phyloP scores from a whole-genome alignment of 148 eudicot species.

The Fallopia convolvulus region DNA sequence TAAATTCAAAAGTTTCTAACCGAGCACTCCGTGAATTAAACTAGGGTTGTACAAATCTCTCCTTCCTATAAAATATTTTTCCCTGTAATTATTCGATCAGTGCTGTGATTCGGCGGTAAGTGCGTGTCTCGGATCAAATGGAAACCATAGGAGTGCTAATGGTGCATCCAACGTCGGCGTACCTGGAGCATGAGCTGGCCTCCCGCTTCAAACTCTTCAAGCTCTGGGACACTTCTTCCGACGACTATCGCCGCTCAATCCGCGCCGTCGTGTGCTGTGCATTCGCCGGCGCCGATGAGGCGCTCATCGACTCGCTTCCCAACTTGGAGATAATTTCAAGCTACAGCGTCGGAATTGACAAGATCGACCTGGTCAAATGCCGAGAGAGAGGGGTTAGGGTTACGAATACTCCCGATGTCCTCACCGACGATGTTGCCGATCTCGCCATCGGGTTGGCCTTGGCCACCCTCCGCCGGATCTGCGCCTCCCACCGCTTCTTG shows the following conservation, averaged over 20 bases:
- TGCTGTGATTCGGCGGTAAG: no score
- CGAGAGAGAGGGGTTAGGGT: slow-evolving; percentile 8
- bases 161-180: slow-evolving; percentile 30
- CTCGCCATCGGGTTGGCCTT: slow-evolving; percentile 29
- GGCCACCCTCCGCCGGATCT: slow-evolving; percentile 42
- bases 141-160: slow-evolving; percentile 35
- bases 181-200: slow-evolving; percentile 33
- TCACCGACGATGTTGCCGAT: slow-evolving; percentile 71
- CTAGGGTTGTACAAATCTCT: no score
- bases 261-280: slow-evolving; percentile 46
- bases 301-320: slow-evolving; percentile 55
- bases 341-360: slow-evolving; percentile 66
- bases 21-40: no score
- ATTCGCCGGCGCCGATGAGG: slow-evolving; percentile 35
- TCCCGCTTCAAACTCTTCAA: slow-evolving; percentile 31
- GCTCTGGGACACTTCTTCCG: slow-evolving; percentile 18
- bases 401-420: slow-evolving; percentile 12
- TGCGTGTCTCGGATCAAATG: slow-evolving; percentile 14
- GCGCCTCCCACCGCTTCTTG: slow-evolving; percentile 42
- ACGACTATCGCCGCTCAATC: slow-evolving; percentile 24
- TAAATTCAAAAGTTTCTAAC: no score
- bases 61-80: no score
- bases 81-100: no score
- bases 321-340: slow-evolving; percentile 46
- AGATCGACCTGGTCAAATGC: slow-evolving; percentile 33